phyloP scores from a whole-genome alignment of 495 filamentous ascomycete genomes.

The Letharia lupina region DNA sequence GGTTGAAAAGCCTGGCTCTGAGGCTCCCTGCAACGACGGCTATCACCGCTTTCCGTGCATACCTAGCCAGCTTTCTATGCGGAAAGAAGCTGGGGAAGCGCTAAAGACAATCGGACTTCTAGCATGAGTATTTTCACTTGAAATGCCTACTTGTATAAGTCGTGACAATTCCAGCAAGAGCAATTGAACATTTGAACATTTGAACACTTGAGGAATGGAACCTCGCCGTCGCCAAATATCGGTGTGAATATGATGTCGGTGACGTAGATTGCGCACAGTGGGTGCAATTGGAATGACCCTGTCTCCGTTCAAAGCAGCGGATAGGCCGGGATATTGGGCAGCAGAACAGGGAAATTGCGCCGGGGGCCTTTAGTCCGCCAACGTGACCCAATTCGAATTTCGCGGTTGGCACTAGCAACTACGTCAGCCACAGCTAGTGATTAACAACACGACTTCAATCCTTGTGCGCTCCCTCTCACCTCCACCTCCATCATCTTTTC shows the following conservation, averaged over 20 bases:
- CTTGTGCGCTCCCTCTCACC: constrained; percentile 2
- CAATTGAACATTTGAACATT: not conserved
- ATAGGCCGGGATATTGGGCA: constrained; percentile 3
- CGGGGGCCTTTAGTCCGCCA: not conserved
- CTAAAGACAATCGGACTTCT: not conserved
- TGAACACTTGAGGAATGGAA: not conserved
- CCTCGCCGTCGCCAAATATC: not conserved
- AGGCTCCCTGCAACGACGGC: not conserved
- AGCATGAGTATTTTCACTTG: not conserved
- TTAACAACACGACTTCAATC: not conserved
- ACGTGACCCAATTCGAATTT: constrained; percentile 11
- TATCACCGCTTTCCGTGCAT: constrained; percentile 3
- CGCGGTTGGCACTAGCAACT: constrained; percentile 6
- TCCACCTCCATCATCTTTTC: not conserved
- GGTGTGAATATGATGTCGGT: too few relatives aligned
- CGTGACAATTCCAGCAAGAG: too few relatives aligned
- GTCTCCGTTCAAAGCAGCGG: not conserved
- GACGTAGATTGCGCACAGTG: too few relatives aligned
- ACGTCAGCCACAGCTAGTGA: constrained; percentile 16
- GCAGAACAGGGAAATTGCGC: constrained; percentile 14
- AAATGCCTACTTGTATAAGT: not conserved
- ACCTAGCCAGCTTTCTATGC: not conserved
- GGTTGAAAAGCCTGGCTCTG: not conserved
- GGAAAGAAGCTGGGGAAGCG: not conserved
- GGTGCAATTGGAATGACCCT: too few relatives aligned